Evolutionary conservation across 2,329 filamentous ascomycete genomes (phyloP).

Genomic region (Penicillium griseofulvum): DNA sequence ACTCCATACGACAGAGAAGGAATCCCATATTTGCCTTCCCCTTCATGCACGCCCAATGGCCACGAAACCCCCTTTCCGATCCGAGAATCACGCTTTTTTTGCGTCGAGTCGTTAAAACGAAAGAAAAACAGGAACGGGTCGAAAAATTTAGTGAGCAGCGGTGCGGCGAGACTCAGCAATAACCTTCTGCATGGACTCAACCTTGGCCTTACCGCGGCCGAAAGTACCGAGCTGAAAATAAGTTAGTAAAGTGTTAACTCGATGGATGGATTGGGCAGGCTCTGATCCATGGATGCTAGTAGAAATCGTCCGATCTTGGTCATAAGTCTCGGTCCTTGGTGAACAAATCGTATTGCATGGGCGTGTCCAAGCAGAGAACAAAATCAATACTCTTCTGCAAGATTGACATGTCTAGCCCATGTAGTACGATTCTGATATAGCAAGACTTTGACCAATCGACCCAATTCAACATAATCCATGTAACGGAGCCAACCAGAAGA

Average conservation of each 20-base stretch:
- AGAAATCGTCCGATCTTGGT: neutral
- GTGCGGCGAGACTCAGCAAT: constrained; percentile 91
- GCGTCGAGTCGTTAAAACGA: constrained; percentile 27
- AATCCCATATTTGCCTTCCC: constrained; percentile 30
- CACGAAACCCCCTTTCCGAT: constrained; percentile 26
- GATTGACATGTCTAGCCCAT: neutral
- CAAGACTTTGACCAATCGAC: neutral
- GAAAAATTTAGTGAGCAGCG: constrained; percentile 57
- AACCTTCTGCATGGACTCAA: constrained; percentile 96
- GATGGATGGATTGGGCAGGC: neutral
- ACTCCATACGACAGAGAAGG: constrained; percentile 22
- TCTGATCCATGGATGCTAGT: neutral
- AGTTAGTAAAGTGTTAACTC: neutral
- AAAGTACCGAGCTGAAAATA: constrained; percentile 83
- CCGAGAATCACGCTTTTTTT: constrained; percentile 26
- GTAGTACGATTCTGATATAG: constrained; percentile 1
- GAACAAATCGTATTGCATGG: neutral
- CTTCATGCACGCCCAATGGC: constrained; percentile 25
- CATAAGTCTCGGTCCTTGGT: neutral
- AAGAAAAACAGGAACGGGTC: constrained; percentile 25
- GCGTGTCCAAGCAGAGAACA: neutral
- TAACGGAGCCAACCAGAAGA: neutral
- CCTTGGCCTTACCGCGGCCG: constrained; percentile 98
- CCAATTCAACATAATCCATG: neutral
- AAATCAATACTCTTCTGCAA: neutral